Conservation (phyloP, 2,329 filamentous ascomycete species). For the Cytospora leucostoma region DNA sequence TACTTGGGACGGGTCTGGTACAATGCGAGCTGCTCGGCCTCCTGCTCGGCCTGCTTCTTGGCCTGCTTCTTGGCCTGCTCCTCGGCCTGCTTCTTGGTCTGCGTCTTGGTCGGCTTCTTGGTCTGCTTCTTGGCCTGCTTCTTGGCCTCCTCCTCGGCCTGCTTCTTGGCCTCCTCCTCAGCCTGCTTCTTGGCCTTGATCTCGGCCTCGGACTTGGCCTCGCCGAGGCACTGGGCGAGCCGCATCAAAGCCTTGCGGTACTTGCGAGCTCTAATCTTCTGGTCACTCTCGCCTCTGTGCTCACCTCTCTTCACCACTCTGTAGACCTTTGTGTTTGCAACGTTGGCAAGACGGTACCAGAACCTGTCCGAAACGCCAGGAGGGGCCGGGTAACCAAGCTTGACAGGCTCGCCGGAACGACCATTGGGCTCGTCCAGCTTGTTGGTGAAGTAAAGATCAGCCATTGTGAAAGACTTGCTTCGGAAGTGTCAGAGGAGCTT, state of each 20-base stretch:
- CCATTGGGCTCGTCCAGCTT: not conserved
- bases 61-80: too few relatives aligned
- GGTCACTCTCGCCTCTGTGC: rapidly evolving
- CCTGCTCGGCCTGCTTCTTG: too few relatives aligned
- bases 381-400: not conserved
- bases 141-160: too few relatives aligned
- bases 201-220: not conserved
- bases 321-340: not conserved
- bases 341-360: not conserved
- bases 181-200: not conserved
- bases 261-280: not conserved
- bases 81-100: not conserved
- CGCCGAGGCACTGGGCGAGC: not conserved
- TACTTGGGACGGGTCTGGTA: not conserved
- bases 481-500: too few relatives aligned
- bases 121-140: too few relatives aligned
- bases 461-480: not conserved
- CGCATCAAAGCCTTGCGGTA: not conserved
- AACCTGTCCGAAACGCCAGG: not conserved
- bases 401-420: not conserved
- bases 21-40: too few relatives aligned
- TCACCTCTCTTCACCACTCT: rapidly evolving
- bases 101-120: too few relatives aligned
- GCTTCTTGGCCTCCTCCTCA: too few relatives aligned
- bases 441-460: too few relatives aligned